phyloP scores from a whole-genome alignment of 1,284 basidiomycete genomes.

The Tranzscheliella williamsii region DNA sequence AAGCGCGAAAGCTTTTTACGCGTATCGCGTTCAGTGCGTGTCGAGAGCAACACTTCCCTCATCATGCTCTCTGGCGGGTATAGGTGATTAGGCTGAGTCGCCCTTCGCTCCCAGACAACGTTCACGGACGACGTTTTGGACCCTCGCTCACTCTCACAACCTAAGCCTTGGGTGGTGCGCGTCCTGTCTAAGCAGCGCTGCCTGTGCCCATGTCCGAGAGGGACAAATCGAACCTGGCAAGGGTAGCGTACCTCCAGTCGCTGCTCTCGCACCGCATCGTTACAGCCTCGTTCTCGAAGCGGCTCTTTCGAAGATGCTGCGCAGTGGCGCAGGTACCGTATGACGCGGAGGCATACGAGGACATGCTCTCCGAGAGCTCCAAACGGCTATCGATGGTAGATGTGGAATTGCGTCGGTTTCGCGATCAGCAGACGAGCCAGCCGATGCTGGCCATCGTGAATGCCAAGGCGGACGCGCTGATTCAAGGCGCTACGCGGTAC shows the following conservation, averaged over 20 bases:
- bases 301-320: conserved; percentile 30
- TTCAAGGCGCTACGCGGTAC: conserved; percentile 50
- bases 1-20: too few relatives aligned
- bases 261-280: conserved; percentile 39
- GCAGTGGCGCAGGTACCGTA: conserved; percentile 6
- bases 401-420: conserved; percentile 43
- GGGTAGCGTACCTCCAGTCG: conserved; percentile 33
- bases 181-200: too few relatives aligned
- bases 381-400: conserved; percentile 24
- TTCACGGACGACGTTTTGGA: too few relatives aligned
- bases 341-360: conserved; percentile 7
- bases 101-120: too few relatives aligned
- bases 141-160: too few relatives aligned
- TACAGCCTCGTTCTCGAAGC: conserved; percentile 23
- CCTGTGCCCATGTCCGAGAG: too few relatives aligned
- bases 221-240: conserved; percentile 5
- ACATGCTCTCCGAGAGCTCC: conserved; percentile 15
- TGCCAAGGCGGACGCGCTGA: conserved; percentile 43
- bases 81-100: too few relatives aligned
- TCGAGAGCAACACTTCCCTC: too few relatives aligned
- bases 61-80: too few relatives aligned
- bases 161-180: too few relatives aligned
- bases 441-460: conserved; percentile 46
- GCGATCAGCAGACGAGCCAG: conserved; percentile 30
- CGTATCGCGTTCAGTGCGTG: too few relatives aligned